Evolutionary conservation across 2,329 filamentous ascomycete species (phyloP), one percentile per base, ranked within the genome.

Genomic region (Dactylellina cionopaga): DNA sequence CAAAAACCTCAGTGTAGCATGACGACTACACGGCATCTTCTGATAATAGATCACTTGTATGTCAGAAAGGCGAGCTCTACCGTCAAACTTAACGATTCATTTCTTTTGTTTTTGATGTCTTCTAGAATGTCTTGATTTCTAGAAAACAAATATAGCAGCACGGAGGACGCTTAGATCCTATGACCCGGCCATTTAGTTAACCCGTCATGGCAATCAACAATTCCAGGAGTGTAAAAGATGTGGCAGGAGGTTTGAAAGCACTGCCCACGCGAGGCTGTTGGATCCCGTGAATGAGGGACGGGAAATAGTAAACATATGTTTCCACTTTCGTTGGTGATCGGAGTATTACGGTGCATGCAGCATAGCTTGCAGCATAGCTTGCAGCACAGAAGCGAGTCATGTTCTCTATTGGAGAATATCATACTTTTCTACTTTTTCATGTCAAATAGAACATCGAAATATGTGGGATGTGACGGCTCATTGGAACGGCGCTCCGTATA

Each of bases 81-180:
- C 27, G 15, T 4, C 19, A 5, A 25, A 33, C 19, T 7, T 33
- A 47, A 33, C 35, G 44, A 35, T 10, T 7, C 19, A 43, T 52
- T 41, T 33, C 22, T 41, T 35, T 33, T n/a, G 7, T 27, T 27
- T 43, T 37, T 7, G 39, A 35, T 44, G 22, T 25, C 35, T 65
- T 66, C 62, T 66, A 66, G 62, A 66, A 66, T 58, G 51, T 44
- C 22, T 31, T 39, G n/a, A 29, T 52, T 31, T 41, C 9, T 15
- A 31, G 19, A 39, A 19, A 15, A 55, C 47, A 63, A 56, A 56
- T 55, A 56, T 65, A 55, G 51, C 33, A 41, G 41, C 17, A 13
- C 6, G 9, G 11, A 13, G 22, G 51, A 19, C 19, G 13, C 17
- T 2, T 22, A 22, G 25, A 41, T n/a, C 51, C 17, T 55, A 25